These are phyloP conservation scores for Claviceps quebecensis DNA, from an alignment of 2,329 filamentous ascomycete species.

Conservation along the genomic window DNA sequence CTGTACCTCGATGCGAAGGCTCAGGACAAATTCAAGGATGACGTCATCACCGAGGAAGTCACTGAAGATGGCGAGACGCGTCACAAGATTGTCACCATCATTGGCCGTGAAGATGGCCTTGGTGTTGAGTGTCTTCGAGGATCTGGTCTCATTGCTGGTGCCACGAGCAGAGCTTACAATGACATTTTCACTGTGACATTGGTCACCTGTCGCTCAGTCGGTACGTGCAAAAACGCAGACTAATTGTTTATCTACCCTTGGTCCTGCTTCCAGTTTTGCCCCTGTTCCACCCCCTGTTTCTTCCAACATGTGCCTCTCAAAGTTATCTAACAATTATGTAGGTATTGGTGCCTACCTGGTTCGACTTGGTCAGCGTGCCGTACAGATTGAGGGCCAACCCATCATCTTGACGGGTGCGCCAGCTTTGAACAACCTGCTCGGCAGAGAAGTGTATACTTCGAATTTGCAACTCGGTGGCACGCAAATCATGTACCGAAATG, in stretches of 20 bases:
- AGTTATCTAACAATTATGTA: slow-evolving; percentile 14
- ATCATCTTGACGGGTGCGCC: slow-evolving; percentile 97
- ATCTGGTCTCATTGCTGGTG: slow-evolving; percentile 94
- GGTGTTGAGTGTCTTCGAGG: slow-evolving; percentile 96
- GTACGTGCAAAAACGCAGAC: slow-evolving; percentile 33
- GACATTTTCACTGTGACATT: slow-evolving; percentile 98
- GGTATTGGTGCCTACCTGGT: slow-evolving; percentile 97
- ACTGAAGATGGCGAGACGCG: slow-evolving; percentile 77
- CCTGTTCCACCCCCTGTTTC: neutral
- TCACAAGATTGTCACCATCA: slow-evolving; percentile 84
- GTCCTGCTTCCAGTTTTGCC: neutral
- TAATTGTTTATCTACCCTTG: neutral
- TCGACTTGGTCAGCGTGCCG: slow-evolving; percentile 92
- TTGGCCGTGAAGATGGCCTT: slow-evolving; percentile 88
- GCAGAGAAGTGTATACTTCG: slow-evolving; percentile 96
- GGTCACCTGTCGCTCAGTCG: slow-evolving; percentile 94
- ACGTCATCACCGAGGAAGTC: slow-evolving; percentile 66
- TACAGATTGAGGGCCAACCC: slow-evolving; percentile 96
- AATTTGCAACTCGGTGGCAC: slow-evolving; percentile 98
- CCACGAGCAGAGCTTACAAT: slow-evolving; percentile 91
- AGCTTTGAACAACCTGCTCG: slow-evolving; percentile 94
- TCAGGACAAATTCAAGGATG: slow-evolving; percentile 73
- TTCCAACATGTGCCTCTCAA: neutral
- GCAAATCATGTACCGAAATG: slow-evolving; percentile 99
- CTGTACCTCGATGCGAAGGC: slow-evolving; percentile 80